Percentiles rank a stretch among this genome's conserved stretches.
phyloP scores from a whole-genome alignment of 2,329 filamentous ascomycete genomes.

The Penicillium brevicompactum region DNA sequence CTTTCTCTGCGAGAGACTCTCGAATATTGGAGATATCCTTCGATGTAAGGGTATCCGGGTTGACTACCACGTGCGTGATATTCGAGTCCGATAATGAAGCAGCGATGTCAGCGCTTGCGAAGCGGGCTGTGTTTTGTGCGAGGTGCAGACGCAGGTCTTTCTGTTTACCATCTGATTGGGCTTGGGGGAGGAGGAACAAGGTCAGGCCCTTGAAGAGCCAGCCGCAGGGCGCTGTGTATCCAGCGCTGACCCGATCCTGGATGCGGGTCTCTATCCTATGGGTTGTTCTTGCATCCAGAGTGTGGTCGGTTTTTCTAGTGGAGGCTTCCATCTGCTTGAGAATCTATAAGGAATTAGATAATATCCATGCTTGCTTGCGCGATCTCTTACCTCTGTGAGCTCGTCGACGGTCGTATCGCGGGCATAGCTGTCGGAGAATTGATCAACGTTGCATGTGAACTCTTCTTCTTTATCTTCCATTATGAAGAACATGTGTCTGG shows the following conservation, averaged over 20 bases:
- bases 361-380: neutral
- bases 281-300: constrained; percentile 53
- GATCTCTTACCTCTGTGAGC: constrained; percentile 50
- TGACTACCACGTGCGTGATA: constrained; percentile 74
- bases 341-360: constrained; percentile 27
- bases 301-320: constrained; percentile 27
- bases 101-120: constrained; percentile 66
- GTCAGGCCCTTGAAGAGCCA: constrained; percentile 54
- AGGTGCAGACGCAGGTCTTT: constrained; percentile 40
- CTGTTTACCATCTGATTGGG: constrained; percentile 1
- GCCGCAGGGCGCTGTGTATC: constrained; percentile 39
- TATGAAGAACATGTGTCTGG: constrained; percentile 72
- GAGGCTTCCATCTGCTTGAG: constrained; percentile 43
- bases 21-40: constrained; percentile 46
- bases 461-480: constrained; percentile 57
- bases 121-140: constrained; percentile 63
- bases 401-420: constrained; percentile 68
- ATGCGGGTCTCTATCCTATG: constrained; percentile 60
- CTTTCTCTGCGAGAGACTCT: constrained; percentile 26
- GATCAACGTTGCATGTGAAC: constrained; percentile 68
- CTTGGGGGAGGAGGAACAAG: constrained; percentile 43
- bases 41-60: constrained; percentile 46
- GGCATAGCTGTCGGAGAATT: constrained; percentile 80
- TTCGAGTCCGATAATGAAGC: constrained; percentile 53
- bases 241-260: constrained; percentile 45